Conservation (phyloP, 2,329 filamentous ascomycete species). For the Lachnellula arida region DNA sequence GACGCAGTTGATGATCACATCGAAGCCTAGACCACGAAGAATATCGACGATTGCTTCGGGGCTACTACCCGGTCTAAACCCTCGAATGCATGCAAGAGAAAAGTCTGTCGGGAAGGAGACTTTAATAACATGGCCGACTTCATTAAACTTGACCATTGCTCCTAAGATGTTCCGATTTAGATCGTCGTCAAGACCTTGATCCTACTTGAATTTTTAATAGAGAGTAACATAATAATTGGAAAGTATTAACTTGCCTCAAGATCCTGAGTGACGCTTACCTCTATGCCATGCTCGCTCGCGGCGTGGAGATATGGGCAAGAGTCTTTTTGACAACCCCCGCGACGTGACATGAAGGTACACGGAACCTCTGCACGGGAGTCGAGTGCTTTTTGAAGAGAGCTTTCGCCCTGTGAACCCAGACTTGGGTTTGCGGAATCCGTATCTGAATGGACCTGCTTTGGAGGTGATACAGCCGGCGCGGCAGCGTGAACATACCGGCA, state of each 20-base stretch:
- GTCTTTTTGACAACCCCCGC: conserved; percentile 8
- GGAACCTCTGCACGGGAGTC: conserved; percentile 11
- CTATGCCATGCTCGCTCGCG: conserved; percentile 2
- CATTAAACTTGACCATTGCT: conserved; percentile 20
- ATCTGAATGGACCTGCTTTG: no score
- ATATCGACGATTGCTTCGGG: conserved; percentile 12
- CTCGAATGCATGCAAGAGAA: conserved; percentile 22
- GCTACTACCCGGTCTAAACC: conserved; percentile 15
- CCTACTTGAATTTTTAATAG: conserved; percentile 14
- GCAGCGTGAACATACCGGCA: no score
- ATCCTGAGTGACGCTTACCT: neutral
- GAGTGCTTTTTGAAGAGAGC: conserved; percentile 1
- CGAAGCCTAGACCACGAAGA: conserved; percentile 16
- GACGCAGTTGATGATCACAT: conserved; percentile 13
- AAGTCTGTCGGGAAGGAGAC: conserved; percentile 26
- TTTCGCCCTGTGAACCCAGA: neutral
- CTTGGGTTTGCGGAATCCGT: no score
- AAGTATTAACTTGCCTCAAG: conserved; percentile 5
- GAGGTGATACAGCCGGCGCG: no score
- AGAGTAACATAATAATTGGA: conserved; percentile 4
- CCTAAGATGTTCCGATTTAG: conserved; percentile 23
- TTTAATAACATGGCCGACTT: conserved; percentile 22
- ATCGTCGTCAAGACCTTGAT: conserved; percentile 16
- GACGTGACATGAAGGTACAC: conserved; percentile 8
- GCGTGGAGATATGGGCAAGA: conserved; percentile 10